Conservation (phyloP, 805 yeast species). For the Ogataea minuta region DNA sequence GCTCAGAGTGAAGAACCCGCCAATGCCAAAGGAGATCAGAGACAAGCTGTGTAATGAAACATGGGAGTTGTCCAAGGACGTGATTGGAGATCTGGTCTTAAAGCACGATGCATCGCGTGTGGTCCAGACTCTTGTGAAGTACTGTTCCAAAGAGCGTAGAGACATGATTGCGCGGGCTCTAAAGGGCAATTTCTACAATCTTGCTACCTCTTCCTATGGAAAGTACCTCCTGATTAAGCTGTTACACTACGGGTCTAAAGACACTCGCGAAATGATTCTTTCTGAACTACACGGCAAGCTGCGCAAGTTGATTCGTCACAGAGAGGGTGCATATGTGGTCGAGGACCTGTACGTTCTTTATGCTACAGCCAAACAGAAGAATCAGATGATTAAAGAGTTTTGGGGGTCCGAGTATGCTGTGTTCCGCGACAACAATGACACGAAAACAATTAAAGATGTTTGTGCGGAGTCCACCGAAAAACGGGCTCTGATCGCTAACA, state of each 20-base stretch:
- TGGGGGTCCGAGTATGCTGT: slow-evolving; percentile 96
- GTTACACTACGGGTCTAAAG: slow-evolving; percentile 87
- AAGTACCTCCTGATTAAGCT: slow-evolving; percentile 86
- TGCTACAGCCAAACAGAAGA: slow-evolving; percentile 78
- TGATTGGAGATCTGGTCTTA: slow-evolving; percentile 78
- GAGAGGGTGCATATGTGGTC: slow-evolving; percentile 97
- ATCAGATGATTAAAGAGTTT: slow-evolving; percentile 91
- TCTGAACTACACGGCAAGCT: slow-evolving; percentile 87
- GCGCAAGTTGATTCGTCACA: slow-evolving; percentile 91
- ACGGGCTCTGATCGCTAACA: slow-evolving; percentile 68
- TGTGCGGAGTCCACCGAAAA: slow-evolving; percentile 71
- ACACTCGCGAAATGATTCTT: slow-evolving; percentile 69
- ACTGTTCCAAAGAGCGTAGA: slow-evolving; percentile 77
- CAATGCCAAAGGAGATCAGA: slow-evolving; percentile 72
- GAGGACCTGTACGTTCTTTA: slow-evolving; percentile 89
- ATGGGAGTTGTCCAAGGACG: slow-evolving; percentile 78
- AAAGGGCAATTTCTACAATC: slow-evolving; percentile 71
- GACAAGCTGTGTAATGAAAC: slow-evolving; percentile 77
- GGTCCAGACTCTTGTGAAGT: slow-evolving; percentile 89
- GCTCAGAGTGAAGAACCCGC: slow-evolving; percentile 80
- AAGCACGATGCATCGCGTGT: slow-evolving; percentile 97
- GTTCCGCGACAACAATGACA: slow-evolving; percentile 72
- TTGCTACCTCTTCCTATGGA: slow-evolving; percentile 93
- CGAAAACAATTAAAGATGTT: slow-evolving; percentile 62
- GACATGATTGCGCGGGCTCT: slow-evolving; percentile 63